Percentiles rank a stretch among this genome's conserved stretches.
Conservation (phyloP, 331 rosid genomes). For the Erythrophleum ivorense region DNA sequence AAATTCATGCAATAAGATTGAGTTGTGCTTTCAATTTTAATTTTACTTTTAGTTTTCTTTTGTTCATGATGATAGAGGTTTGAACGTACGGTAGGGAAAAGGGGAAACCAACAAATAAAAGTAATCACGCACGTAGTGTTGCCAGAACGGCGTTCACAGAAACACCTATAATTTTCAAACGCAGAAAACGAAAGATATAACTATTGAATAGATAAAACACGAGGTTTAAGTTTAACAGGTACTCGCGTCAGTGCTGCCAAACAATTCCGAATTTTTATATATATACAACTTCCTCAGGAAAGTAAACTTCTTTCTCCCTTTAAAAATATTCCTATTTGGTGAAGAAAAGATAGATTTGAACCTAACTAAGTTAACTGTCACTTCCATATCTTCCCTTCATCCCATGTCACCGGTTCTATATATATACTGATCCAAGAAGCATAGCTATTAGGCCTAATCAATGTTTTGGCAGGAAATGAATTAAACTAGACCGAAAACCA, state of each 20-base stretch:
- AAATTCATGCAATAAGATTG: too few species aligned
- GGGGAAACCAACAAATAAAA: neutral
- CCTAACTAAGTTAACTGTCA: neutral
- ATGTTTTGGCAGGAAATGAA: neutral
- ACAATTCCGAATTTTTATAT: neutral
- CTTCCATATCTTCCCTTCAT: neutral
- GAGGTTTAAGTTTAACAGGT: too few species aligned
- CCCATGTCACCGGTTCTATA: neutral
- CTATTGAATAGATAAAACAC: too few species aligned
- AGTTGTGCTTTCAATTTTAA: neutral
- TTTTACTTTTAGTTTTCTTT: neutral
- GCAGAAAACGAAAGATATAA: too few species aligned
- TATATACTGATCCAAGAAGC: too few species aligned
- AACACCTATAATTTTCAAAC: too few species aligned
- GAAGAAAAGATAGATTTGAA: neutral
- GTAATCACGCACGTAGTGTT: neutral
- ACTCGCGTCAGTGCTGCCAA: too few species aligned
- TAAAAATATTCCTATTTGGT: neutral
- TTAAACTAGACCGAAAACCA: neutral
- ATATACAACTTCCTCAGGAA: neutral
- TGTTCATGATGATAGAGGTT: neutral
- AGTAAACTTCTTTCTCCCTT: neutral
- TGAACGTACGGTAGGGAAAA: neutral
- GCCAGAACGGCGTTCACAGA: neutral
- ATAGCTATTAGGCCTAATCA: neutral